phyloP scores from a whole-genome alignment of 2,329 filamentous ascomycete genomes.

The Beauveria bassiana region DNA sequence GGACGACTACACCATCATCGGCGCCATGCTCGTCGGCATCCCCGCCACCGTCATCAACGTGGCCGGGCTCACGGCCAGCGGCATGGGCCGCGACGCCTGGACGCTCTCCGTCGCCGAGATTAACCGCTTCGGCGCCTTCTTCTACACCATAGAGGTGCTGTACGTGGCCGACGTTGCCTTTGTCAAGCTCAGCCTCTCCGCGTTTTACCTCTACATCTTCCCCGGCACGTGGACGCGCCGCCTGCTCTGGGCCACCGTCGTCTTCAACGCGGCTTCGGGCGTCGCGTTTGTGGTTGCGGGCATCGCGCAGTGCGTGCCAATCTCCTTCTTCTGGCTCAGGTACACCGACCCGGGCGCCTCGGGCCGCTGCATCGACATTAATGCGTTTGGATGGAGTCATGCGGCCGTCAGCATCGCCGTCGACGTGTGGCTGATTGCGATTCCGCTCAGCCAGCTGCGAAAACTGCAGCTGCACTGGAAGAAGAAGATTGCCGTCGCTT shows the following conservation, averaged over 20 bases:
- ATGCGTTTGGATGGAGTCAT: slow-evolving; percentile 41
- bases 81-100: slow-evolving; percentile 48
- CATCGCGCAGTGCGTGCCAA: slow-evolving; percentile 44
- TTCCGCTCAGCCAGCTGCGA: slow-evolving; percentile 40
- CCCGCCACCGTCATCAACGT: slow-evolving; percentile 25
- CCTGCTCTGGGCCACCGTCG: slow-evolving; percentile 34
- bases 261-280: slow-evolving; percentile 32
- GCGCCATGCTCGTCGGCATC: slow-evolving; percentile 21
- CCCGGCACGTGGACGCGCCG: slow-evolving; percentile 29
- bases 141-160: slow-evolving; percentile 35
- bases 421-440: slow-evolving; percentile 43
- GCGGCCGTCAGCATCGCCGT: slow-evolving; percentile 44
- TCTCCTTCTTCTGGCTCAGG: slow-evolving; percentile 43
- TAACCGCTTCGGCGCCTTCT: slow-evolving; percentile 33
- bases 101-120: slow-evolving; percentile 34
- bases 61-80: slow-evolving; percentile 27
- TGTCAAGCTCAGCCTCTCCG: slow-evolving; percentile 43
- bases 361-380: slow-evolving; percentile 43
- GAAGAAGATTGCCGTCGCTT: slow-evolving; percentile 38
- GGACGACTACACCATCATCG: slow-evolving; percentile 31
- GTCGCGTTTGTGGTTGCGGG: slow-evolving; percentile 35
- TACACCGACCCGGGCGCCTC: slow-evolving; percentile 36
- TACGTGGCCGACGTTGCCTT: slow-evolving; percentile 41
- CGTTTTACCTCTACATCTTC: slow-evolving; percentile 51
- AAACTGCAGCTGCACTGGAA: slow-evolving; percentile 36